These are phyloP conservation scores for Ganoderma leucocontextum DNA, from an alignment of 1,284 basidiomycete genomes.

Conservation along the genomic window DNA sequence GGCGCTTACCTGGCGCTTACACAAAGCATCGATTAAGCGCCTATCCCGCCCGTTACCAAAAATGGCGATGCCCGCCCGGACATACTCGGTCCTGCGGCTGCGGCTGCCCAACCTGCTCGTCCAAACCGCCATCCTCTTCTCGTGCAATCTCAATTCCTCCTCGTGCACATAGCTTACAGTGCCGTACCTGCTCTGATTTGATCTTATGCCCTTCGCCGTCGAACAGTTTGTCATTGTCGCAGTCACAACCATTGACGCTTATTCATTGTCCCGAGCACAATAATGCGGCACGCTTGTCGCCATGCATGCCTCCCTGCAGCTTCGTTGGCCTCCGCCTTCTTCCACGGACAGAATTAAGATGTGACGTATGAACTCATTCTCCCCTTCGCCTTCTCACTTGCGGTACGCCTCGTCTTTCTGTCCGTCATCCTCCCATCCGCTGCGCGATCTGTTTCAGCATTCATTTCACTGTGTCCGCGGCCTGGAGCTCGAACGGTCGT, in stretches of 20 bases:
- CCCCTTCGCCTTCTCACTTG: not conserved
- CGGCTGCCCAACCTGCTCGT: no score
- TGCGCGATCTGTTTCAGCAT: not conserved
- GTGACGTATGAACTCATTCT: not conserved
- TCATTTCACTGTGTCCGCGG: not conserved
- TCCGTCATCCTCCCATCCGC: not conserved
- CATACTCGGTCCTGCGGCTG: no score
- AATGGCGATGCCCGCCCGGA: conserved; percentile 1
- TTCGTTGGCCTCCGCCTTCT: not conserved
- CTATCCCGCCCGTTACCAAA: not conserved
- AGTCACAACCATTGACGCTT: not conserved
- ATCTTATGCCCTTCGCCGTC: not conserved
- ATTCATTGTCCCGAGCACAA: conserved; percentile 25
- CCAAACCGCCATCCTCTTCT: not conserved
- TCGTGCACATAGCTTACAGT: not conserved
- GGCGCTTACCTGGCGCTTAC: no score
- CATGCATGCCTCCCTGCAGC: conserved; percentile 6
- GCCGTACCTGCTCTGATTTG: not conserved
- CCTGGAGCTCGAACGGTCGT: conserved; percentile 22
- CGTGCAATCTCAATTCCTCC: no score
- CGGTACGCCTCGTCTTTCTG: not conserved
- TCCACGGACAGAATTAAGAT: not conserved
- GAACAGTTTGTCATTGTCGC: not conserved
- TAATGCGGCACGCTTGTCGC: conserved; percentile 21
- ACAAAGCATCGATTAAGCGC: not conserved